phyloP scores from a whole-genome alignment of 1,139 yeast species.

The Tardiomyces digboiensis region DNA sequence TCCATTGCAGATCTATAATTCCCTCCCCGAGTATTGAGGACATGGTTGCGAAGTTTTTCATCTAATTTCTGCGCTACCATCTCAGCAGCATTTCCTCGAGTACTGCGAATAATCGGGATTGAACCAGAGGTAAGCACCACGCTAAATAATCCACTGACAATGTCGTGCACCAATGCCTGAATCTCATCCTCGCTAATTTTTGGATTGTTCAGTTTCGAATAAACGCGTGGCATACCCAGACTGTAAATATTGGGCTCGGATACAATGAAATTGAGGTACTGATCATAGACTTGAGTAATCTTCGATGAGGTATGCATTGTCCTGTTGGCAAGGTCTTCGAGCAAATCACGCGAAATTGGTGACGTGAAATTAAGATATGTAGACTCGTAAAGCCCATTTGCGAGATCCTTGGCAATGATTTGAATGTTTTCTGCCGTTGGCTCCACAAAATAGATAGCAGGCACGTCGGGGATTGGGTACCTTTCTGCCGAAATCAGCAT shows the following conservation, averaged over 20 bases:
- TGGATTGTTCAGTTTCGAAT: slow-evolving; percentile 62
- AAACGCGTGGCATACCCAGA: slow-evolving; percentile 57
- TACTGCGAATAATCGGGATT: slow-evolving; percentile 86
- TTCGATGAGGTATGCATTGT: slow-evolving; percentile 59
- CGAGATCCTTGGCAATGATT: slow-evolving; percentile 60
- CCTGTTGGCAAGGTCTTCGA: slow-evolving; percentile 83
- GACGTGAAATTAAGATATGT: slow-evolving; percentile 84
- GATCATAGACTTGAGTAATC: slow-evolving; percentile 87
- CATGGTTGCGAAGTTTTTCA: slow-evolving; percentile 71
- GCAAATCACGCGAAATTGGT: slow-evolving; percentile 59
- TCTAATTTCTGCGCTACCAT: slow-evolving; percentile 84
- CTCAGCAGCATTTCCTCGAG: slow-evolving; percentile 93
- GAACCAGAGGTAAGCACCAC: slow-evolving; percentile 67
- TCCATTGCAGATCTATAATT: slow-evolving; percentile 4
- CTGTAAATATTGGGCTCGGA: slow-evolving; percentile 90
- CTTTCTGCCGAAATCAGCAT: slow-evolving; percentile 60
- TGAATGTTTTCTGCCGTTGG: slow-evolving; percentile 75
- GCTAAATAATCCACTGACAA: slow-evolving; percentile 76
- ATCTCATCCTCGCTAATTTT: slow-evolving; percentile 66
- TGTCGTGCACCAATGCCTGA: slow-evolving; percentile 52
- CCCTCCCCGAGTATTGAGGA: slow-evolving; percentile 48
- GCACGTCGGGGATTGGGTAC: slow-evolving; percentile 83
- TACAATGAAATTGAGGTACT: slow-evolving; percentile 82
- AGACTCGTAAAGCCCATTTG: slow-evolving; percentile 63
- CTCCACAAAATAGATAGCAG: slow-evolving; percentile 84